phyloP scores from a whole-genome alignment of 768 basidiomycete species.

The Kwoniella heveanensis region DNA sequence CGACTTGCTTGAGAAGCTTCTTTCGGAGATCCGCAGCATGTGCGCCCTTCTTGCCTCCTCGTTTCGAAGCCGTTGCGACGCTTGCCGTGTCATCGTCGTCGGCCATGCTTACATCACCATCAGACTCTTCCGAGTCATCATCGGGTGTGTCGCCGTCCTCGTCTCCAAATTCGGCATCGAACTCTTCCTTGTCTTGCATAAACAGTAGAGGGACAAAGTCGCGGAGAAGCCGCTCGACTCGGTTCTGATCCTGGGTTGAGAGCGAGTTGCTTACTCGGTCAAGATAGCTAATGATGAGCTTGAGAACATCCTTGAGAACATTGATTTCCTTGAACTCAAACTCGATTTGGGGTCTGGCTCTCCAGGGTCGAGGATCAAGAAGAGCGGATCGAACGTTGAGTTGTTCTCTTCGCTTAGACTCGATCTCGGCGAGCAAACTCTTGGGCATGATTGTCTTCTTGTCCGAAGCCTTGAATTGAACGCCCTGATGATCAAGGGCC shows the following conservation, averaged over 20 bases:
- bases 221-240: conserved; percentile 81
- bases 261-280: conserved; percentile 74
- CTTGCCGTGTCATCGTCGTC: conserved; percentile 51
- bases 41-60: conserved; percentile 46
- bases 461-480: conserved; percentile 91
- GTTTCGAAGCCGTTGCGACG: conserved; percentile 17
- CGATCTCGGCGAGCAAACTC: conserved; percentile 54
- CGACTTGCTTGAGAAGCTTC: conserved; percentile 74
- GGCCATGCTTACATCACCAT: conserved; percentile 59
- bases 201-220: conserved; percentile 80
- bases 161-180: conserved; percentile 57
- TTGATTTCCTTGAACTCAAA: conserved; percentile 74
- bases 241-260: conserved; percentile 73
- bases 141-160: conserved; percentile 59
- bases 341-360: conserved; percentile 71
- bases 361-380: conserved; percentile 57
- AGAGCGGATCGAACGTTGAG: conserved; percentile 51
- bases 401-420: conserved; percentile 55
- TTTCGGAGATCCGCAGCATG: conserved; percentile 71
- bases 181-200: conserved; percentile 59
- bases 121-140: conserved; percentile 65
- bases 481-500: conserved; percentile 92
- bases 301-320: conserved; percentile 83
- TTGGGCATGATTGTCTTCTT: conserved; percentile 63
- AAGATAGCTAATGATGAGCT: conserved; percentile 85